phyloP scores from a whole-genome alignment of 2,329 filamentous ascomycete species.

The Penicillium sp. region DNA sequence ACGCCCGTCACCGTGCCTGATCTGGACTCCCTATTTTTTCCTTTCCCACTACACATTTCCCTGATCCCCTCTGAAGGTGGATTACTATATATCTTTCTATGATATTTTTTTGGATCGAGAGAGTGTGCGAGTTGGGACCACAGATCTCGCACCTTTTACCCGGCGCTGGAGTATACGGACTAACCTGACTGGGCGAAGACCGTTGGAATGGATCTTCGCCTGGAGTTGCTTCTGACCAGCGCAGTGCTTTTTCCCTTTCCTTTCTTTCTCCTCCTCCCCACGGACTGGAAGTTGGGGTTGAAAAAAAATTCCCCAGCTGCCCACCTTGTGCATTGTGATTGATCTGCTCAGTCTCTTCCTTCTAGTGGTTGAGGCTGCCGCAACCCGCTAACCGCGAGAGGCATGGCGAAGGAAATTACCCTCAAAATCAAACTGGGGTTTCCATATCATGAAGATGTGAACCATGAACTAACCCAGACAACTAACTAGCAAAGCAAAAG shows the following conservation, averaged over 20 bases:
- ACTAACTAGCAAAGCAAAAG: neutral
- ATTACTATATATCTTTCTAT: neutral
- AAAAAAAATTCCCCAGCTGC: neutral
- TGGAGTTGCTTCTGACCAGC: constrained; percentile 6
- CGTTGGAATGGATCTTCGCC: constrained; percentile 27
- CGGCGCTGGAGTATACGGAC: constrained; percentile 19
- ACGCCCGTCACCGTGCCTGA: constrained; percentile 14
- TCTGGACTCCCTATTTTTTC: constrained; percentile 8
- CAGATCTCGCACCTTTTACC: neutral
- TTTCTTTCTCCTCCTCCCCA: constrained; percentile 4
- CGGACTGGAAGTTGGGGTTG: neutral
- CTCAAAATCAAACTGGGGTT: neutral
- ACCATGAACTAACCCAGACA: neutral
- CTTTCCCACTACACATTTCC: neutral
- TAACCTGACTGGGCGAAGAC: constrained; percentile 28
- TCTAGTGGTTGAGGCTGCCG: neutral
- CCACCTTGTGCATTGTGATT: neutral
- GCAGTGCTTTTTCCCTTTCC: neutral
- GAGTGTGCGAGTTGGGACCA: neutral
- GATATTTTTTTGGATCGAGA: neutral
- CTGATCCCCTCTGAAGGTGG: neutral
- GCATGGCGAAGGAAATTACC: neutral
- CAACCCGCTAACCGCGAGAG: neutral
- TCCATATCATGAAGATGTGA: neutral
- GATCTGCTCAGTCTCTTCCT: neutral